These are phyloP conservation scores for Pseudogymnoascus sp. DNA, from an alignment of 2,329 filamentous ascomycete species.

Conservation along the genomic window DNA sequence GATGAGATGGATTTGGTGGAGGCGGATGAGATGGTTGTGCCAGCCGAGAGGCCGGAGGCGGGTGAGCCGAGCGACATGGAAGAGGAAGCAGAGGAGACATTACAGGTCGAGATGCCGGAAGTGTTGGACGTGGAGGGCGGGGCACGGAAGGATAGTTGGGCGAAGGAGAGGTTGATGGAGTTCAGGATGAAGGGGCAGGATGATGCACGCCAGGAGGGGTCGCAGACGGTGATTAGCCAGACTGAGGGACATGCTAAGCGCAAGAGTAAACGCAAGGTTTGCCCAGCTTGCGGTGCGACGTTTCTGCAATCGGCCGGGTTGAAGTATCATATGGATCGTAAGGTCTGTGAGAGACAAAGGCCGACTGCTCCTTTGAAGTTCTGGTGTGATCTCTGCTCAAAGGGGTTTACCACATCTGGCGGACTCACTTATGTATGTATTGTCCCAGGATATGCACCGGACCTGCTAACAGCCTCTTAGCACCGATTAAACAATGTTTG, in stretches of 20 bases:
- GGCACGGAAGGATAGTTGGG: not conserved
- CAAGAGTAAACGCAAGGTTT: not conserved
- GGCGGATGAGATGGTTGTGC: not conserved
- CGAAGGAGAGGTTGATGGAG: not conserved
- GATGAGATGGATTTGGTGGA: not conserved
- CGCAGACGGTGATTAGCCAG: not conserved
- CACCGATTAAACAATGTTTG: conserved; percentile 3
- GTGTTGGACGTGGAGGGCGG: not conserved
- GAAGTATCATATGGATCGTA: conserved; percentile 1
- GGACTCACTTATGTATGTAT: not conserved
- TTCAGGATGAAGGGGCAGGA: not conserved
- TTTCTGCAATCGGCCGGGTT: not conserved
- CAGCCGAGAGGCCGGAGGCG: not conserved
- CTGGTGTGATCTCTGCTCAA: not conserved
- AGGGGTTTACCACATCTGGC: not conserved
- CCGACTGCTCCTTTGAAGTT: not conserved
- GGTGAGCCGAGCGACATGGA: not conserved
- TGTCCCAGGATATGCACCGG: not conserved
- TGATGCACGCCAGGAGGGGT: not conserved
- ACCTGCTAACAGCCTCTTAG: not conserved
- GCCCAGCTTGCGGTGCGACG: not conserved
- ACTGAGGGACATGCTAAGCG: not conserved
- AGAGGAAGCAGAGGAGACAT: not conserved
- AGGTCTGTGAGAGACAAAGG: conserved; percentile 2
- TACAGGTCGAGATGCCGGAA: not conserved